Base-by-base conservation (phyloP, 2,329 filamentous ascomycete species). In the Xylaria sp. region DNA sequence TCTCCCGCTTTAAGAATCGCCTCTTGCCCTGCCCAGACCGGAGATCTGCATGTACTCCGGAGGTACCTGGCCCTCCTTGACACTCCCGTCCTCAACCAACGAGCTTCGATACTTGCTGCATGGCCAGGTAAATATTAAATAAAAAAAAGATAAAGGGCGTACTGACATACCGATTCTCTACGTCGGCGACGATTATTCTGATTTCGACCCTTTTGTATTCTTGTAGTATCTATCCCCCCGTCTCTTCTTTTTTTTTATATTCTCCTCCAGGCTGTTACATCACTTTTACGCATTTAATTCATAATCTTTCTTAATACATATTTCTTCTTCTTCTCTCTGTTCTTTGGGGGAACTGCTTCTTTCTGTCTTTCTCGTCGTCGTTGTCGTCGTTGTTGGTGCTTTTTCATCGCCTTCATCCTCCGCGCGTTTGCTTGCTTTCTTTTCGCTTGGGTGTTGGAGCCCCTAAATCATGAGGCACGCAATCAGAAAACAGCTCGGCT, bases 401-500 rank as follows among this genome's bases (percentile, higher is more conserved):
- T 30, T 30, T 30, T 30, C 23, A 30, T 30, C 23, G 23, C 23
- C 23, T 18, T 9, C 48, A 19, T 34, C 37, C 0, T 10, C 59
- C 53, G 1, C 10, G 11, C 19, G 18, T 37, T 37, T 54, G 23
- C 23, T 30, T 30, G 3, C 16, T 52, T 49, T 58, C 46, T 16
- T 5, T 16, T 16, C 16, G 16, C 16, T 16, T 16, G 16, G 16
- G 16, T 16, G 16, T 16, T 16, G 16, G 16, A 16, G 16, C 52
- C 23, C 23, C 23, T 30, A 30, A 42, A 63, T 11, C 56, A 74
- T 64, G 72, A 67, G 64, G 57, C 65, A 61, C 47, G 56, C 57
- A 48, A 63, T 64, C 57, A 65, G 64, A 59, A 66, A 63, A 59
- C 67, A 68, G 62, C 64, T 70, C 37, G 61, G 63, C 54, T 63